A percentile compares a stretch with the other conserved stretches of the same genome.
phyloP scores from a whole-genome alignment of 2,329 filamentous ascomycete species.

The Colletotrichum sp. region DNA sequence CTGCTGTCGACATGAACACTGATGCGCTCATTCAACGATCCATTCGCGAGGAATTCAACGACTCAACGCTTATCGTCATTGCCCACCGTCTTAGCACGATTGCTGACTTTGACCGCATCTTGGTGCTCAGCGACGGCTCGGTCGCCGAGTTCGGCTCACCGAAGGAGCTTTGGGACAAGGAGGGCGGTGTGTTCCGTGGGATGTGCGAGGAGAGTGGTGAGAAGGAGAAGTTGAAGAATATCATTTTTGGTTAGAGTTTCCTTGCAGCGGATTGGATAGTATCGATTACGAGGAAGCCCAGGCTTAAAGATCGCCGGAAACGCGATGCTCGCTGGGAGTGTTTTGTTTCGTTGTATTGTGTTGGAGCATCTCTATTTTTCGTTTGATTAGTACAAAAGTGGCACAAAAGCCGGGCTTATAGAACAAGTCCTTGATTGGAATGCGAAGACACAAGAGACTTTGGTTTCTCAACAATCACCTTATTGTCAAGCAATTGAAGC shows the following conservation, averaged over 20 bases:
- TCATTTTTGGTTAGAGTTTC: slow-evolving; percentile 39
- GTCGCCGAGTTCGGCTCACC: slow-evolving; percentile 73
- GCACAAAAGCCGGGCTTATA: neutral
- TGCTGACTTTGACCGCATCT: slow-evolving; percentile 76
- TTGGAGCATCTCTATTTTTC: neutral
- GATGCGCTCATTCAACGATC: slow-evolving; percentile 76
- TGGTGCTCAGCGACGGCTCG: slow-evolving; percentile 71
- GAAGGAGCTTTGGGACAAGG: slow-evolving; percentile 61
- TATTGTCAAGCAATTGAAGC: neutral
- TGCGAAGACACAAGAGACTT: neutral
- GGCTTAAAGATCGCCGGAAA: neutral
- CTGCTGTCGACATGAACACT: slow-evolving; percentile 78
- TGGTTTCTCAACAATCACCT: neutral
- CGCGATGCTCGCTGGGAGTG: neutral
- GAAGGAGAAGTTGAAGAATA: slow-evolving; percentile 54
- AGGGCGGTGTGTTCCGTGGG: slow-evolving; percentile 61
- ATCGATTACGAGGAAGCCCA: neutral
- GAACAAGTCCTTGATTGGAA: neutral
- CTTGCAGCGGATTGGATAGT: neutral
- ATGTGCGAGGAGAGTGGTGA: slow-evolving; percentile 69
- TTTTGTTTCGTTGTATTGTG: neutral
- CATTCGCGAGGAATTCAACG: slow-evolving; percentile 74
- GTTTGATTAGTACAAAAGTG: neutral
- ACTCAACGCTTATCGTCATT: slow-evolving; percentile 74
- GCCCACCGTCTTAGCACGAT: slow-evolving; percentile 68